phyloP scores from a whole-genome alignment of 371 early-diverging fungal genomes.

The Entomophthora muscae region DNA sequence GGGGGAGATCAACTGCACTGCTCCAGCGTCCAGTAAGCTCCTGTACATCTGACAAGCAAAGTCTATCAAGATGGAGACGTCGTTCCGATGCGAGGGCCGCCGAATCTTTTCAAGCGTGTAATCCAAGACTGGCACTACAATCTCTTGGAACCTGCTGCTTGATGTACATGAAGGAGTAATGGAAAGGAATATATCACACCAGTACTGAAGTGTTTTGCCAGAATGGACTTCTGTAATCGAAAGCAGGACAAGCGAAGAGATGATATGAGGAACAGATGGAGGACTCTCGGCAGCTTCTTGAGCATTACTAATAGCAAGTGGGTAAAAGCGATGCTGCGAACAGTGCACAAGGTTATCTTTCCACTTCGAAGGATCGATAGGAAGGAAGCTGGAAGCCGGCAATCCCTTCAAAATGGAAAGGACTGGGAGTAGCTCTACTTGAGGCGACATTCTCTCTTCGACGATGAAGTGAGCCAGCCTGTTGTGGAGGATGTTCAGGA shows the following conservation, averaged over 20 bases:
- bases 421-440: slow-evolving; percentile 1
- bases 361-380: background rate
- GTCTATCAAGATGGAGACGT: background rate
- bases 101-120: background rate
- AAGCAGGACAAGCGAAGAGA: background rate
- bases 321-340: background rate
- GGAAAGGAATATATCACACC: slow-evolving; percentile 1
- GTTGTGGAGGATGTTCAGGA: background rate
- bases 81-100: background rate
- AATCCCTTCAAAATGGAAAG: background rate
- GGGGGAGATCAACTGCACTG: background rate
- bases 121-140: background rate
- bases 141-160: background rate
- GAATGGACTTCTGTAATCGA: background rate
- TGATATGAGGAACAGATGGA: background rate
- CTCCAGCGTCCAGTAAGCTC: background rate
- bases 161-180: background rate
- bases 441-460: background rate
- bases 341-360: background rate
- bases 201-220: background rate
- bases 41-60: background rate
- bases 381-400: background rate
- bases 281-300: background rate
- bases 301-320: background rate
- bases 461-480: slow-evolving; percentile 1